Conservation (phyloP, 2,329 filamentous ascomycete genomes). For the Tolypocladium sp. region DNA sequence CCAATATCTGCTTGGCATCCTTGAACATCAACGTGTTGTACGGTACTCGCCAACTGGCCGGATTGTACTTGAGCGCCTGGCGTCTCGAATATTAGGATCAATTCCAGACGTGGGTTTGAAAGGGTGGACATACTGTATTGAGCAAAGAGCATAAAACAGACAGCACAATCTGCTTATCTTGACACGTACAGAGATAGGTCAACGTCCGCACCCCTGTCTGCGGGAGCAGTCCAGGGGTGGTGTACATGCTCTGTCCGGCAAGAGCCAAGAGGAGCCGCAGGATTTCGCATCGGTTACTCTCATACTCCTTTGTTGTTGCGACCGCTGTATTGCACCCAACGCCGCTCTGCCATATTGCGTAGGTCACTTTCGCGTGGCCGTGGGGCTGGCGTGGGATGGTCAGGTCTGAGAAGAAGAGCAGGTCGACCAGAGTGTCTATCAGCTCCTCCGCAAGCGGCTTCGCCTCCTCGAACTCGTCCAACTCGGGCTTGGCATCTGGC, state of each 20-base stretch:
- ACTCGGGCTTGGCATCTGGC: slow-evolving; percentile 31
- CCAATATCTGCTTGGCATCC: slow-evolving; percentile 80
- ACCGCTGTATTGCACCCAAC: slow-evolving; percentile 90
- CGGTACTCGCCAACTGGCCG: slow-evolving; percentile 84
- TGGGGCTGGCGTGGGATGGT: slow-evolving; percentile 67
- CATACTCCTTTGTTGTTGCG: slow-evolving; percentile 81
- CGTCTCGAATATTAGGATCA: slow-evolving; percentile 3
- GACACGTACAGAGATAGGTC: slow-evolving; percentile 79
- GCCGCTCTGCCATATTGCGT: slow-evolving; percentile 96
- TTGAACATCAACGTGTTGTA: slow-evolving; percentile 90
- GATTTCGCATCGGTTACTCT: slow-evolving; percentile 88
- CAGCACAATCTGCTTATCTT: slow-evolving; percentile 85
- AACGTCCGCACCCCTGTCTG: slow-evolving; percentile 75
- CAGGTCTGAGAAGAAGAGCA: slow-evolving; percentile 87
- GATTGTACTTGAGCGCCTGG: slow-evolving; percentile 90
- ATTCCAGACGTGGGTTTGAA: not conserved
- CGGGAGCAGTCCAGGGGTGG: slow-evolving; percentile 69
- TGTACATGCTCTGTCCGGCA: slow-evolving; percentile 88
- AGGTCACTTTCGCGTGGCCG: slow-evolving; percentile 72
- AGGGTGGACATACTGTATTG: slow-evolving; percentile 62
- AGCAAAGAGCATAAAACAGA: slow-evolving; percentile 86
- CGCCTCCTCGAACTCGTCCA: slow-evolving; percentile 66
- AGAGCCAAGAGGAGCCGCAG: slow-evolving; percentile 77
- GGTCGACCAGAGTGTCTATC: slow-evolving; percentile 78
- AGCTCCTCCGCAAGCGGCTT: slow-evolving; percentile 89